Base-by-base conservation (phyloP, 2,329 filamentous ascomycete species). In the Pseudogymnoascus sp. region DNA sequence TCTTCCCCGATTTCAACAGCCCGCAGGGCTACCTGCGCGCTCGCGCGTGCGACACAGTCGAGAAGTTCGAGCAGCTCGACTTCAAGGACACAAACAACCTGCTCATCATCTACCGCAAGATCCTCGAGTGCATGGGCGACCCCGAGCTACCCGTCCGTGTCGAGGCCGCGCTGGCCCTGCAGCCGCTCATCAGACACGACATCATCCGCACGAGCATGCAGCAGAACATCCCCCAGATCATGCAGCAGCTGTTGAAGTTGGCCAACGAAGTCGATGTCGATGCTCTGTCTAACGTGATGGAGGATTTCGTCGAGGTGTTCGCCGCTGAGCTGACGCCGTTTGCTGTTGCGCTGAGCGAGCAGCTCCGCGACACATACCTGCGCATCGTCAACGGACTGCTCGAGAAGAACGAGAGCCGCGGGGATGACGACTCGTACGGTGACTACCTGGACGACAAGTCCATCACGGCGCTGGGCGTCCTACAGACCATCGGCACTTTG, bases 251-350 rank as follows among this genome's bases (percentile, higher is more conserved):
- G 12, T 82, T 99, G 61, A 97, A 97, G 78, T 80, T 99, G 62
- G 93, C 94, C 29, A 99, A 99, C 72, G 94, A 99, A 76, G 94
- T 95, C 63, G 94, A 99, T 72, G 93, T 99, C 58, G 94, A 99
- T 74, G 92, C 94, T 4, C 81, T 99, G 40, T 93, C 94, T 21
- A 97, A 97, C 71, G 94, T 99, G 39, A 99, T 99, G 94, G 94
- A 99, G 76, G 94, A 99, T 72, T 99, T 99, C 72, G 94, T 99
- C 52, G 94, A 99, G 75, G 92, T 97, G 2, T 99, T 99, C 72
- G 93, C 94, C n/a, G 84, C 91, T 2, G 94, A 99, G 74, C 82
- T 99, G 55, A 97, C 94, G 5, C 94, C 94, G 2, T 99, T 99
- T 70, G 94, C 94, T 9, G 93, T 99, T 33, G 94, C 94, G 4